Conservation (phyloP, 2,329 filamentous ascomycete genomes). For the Fusarium sp. region DNA sequence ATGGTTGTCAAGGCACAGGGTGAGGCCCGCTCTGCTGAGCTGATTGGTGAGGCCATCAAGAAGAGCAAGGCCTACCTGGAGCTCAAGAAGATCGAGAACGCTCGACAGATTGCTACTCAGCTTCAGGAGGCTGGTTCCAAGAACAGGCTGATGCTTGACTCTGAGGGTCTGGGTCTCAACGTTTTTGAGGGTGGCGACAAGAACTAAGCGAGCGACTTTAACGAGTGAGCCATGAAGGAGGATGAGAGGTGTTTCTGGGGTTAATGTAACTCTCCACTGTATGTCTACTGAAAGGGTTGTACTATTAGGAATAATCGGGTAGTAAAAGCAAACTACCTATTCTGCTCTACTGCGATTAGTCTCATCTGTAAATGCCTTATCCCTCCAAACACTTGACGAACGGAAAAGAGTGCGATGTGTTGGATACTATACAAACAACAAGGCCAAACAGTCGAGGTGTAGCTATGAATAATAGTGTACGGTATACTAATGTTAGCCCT, state of each 20-base stretch:
- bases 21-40: slow-evolving; percentile 97
- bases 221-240: slow-evolving; percentile 3
- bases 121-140: slow-evolving; percentile 87
- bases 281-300: slow-evolving; percentile 54
- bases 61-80: slow-evolving; percentile 98
- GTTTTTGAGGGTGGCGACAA: slow-evolving; percentile 73
- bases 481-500: too few relatives aligned
- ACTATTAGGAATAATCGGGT: slow-evolving; percentile 50
- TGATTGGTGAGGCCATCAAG: slow-evolving; percentile 99
- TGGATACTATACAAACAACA: not conserved
- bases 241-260: slow-evolving; percentile 28
- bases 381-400: not conserved
- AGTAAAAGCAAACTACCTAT: slow-evolving; percentile 44
- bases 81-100: slow-evolving; percentile 98
- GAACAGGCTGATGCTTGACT: slow-evolving; percentile 95
- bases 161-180: slow-evolving; percentile 91
- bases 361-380: not conserved
- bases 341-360: slow-evolving; percentile 37
- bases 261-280: slow-evolving; percentile 64
- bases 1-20: slow-evolving; percentile 98
- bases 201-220: slow-evolving; percentile 46
- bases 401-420: not conserved
- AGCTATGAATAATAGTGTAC: not conserved
- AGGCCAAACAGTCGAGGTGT: not conserved
- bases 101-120: slow-evolving; percentile 87